These are phyloP conservation scores for Sistotremastrum suecicum DNA, from an alignment of 768 basidiomycete species.

Conservation along the genomic window DNA sequence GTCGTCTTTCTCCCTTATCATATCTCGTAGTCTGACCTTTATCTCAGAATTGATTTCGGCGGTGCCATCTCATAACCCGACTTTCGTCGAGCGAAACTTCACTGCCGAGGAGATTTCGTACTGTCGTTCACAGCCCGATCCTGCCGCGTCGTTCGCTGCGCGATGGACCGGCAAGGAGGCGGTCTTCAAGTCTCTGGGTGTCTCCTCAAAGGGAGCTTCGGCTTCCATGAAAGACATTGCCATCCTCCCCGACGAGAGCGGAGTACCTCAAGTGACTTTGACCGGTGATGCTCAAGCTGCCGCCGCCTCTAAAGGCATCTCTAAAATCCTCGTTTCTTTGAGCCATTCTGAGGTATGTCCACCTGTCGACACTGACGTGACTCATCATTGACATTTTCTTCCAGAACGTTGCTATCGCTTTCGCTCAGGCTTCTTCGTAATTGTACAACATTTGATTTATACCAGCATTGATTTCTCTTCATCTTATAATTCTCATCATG, in stretches of 20 bases:
- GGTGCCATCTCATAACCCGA: slow-evolving; percentile 78
- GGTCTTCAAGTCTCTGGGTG: slow-evolving; percentile 88
- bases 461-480: background rate
- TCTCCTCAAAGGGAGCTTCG: slow-evolving; percentile 80
- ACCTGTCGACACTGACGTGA: background rate
- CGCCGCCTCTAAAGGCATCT: slow-evolving; percentile 61
- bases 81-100: slow-evolving; percentile 86
- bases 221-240: slow-evolving; percentile 98
- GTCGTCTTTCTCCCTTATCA: slow-evolving; percentile 8
- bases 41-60: slow-evolving; percentile 74
- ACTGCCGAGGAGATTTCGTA: slow-evolving; percentile 79
- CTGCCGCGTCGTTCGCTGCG: slow-evolving; percentile 83
- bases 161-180: slow-evolving; percentile 98
- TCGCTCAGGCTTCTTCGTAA: slow-evolving; percentile 54
- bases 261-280: slow-evolving; percentile 63
- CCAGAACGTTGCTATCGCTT: slow-evolving; percentile 75
- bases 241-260: slow-evolving; percentile 67
- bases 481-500: background rate
- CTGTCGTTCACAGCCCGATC: slow-evolving; percentile 76
- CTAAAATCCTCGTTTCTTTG: slow-evolving; percentile 66
- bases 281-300: slow-evolving; percentile 68
- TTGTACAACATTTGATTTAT: slow-evolving; percentile 5
- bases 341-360: slow-evolving; percentile 81
- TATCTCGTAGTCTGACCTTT: background rate
- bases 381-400: background rate